Evolutionary conservation across 164 flowering plant genomes (phyloP).

Genomic region (Echeveria elegans): DNA sequence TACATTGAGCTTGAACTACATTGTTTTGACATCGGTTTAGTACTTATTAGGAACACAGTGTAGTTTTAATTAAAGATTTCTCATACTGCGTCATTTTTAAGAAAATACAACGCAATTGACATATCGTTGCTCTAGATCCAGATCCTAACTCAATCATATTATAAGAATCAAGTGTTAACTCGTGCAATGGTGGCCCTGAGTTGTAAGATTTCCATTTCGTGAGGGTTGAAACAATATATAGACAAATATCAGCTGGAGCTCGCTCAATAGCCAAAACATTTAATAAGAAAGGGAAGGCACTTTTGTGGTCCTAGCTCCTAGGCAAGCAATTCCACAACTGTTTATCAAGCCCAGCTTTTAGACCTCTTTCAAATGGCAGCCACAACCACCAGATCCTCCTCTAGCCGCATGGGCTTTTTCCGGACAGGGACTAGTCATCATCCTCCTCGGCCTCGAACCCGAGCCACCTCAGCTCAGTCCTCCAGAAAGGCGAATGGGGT

Average conservation of each 20-base stretch:
- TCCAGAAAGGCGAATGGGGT: conserved; percentile 5
- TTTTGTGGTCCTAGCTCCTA: no score
- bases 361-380: not conserved
- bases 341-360: not conserved
- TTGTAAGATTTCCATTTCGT: not conserved
- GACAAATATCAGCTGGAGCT: not conserved
- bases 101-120: no score
- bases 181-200: not conserved
- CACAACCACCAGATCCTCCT: not conserved
- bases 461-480: not conserved
- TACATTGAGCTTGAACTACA: no score
- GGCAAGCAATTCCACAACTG: no score
- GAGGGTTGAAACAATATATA: not conserved
- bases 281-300: not conserved
- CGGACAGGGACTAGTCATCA: not conserved
- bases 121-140: no score
- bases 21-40: no score
- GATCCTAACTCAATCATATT: no score
- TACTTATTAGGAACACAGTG: no score
- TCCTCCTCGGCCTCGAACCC: not conserved
- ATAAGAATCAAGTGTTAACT: not conserved
- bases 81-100: no score
- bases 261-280: not conserved
- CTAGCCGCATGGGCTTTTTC: conserved; percentile 5
- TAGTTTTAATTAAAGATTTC: no score